phyloP scores from a whole-genome alignment of 768 basidiomycete species.

The Kockovaella imperatae region DNA sequence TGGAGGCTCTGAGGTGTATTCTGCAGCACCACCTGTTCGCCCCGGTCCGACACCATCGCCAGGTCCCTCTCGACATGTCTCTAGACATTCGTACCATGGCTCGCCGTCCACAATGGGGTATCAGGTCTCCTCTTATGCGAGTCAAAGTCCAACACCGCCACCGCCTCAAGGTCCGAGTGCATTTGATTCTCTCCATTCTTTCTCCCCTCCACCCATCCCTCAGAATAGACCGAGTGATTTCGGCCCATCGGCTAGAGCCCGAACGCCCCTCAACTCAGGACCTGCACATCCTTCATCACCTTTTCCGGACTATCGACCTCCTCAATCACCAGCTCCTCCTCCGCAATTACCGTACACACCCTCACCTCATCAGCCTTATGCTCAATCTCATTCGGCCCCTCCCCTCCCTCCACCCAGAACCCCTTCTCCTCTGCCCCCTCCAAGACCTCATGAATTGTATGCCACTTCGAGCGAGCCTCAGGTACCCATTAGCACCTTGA shows the following conservation, averaged over 20 bases:
- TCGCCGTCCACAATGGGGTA: not conserved
- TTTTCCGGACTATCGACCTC: not conserved
- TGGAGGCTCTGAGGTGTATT: not conserved
- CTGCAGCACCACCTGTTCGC: slow-evolving; percentile 11
- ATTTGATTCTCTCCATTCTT: not conserved
- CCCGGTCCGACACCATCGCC: not conserved
- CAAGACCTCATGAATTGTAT: not conserved
- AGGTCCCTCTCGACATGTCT: not conserved
- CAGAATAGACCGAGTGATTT: too few relatives aligned
- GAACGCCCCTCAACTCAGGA: too few relatives aligned
- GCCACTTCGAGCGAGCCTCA: not conserved
- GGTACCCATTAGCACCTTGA: not conserved
- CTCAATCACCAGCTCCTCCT: not conserved
- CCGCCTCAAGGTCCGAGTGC: not conserved
- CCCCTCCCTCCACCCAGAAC: slow-evolving; percentile 1
- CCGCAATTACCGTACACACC: not conserved
- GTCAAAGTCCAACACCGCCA: not conserved
- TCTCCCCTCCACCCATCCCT: not conserved
- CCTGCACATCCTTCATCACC: not conserved
- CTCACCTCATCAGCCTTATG: slow-evolving; percentile 1
- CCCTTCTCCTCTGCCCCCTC: not conserved
- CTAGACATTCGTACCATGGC: not conserved
- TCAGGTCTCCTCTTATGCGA: too few relatives aligned
- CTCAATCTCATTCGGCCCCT: not conserved
- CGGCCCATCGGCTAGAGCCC: too few relatives aligned